Conservation (phyloP, 805 yeast genomes). For the Starmera pachycereana region DNA sequence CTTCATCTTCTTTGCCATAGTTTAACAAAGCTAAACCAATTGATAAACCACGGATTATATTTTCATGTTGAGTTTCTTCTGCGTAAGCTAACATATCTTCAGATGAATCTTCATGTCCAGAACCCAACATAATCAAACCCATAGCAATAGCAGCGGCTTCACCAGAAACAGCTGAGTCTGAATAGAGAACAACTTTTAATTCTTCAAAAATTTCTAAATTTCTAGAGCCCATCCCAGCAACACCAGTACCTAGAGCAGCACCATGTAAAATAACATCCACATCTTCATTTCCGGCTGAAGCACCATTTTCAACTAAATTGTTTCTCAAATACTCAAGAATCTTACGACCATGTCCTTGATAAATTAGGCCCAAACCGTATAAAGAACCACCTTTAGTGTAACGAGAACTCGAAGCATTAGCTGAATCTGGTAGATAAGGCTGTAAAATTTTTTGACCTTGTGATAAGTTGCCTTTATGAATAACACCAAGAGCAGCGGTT, state of each 20-base stretch:
- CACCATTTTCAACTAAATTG: slow-evolving; percentile 55
- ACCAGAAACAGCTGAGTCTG: slow-evolving; percentile 90
- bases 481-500: slow-evolving; percentile 95
- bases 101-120: slow-evolving; percentile 58
- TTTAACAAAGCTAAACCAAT: slow-evolving; percentile 80
- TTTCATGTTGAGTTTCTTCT: slow-evolving; percentile 92
- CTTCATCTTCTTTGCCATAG: slow-evolving; percentile 77
- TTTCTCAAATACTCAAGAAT: slow-evolving; percentile 68
- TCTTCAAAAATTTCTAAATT: slow-evolving; percentile 69
- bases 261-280: slow-evolving; percentile 87
- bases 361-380: slow-evolving; percentile 85
- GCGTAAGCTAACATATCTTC: slow-evolving; percentile 86
- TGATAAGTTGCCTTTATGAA: slow-evolving; percentile 87
- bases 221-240: slow-evolving; percentile 91
- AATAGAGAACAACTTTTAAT: slow-evolving; percentile 70
- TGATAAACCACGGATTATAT: slow-evolving; percentile 87
- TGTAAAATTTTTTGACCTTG: slow-evolving; percentile 81
- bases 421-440: slow-evolving; percentile 81
- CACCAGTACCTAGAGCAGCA: slow-evolving; percentile 90
- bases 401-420: slow-evolving; percentile 51
- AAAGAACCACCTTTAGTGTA: slow-evolving; percentile 94
- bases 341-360: slow-evolving; percentile 93
- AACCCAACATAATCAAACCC: slow-evolving; percentile 94
- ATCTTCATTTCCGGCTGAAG: slow-evolving; percentile 53
- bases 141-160: slow-evolving; percentile 94